Base-by-base conservation (phyloP, 306 rosid species). In the Castanopsis chinensis region DNA sequence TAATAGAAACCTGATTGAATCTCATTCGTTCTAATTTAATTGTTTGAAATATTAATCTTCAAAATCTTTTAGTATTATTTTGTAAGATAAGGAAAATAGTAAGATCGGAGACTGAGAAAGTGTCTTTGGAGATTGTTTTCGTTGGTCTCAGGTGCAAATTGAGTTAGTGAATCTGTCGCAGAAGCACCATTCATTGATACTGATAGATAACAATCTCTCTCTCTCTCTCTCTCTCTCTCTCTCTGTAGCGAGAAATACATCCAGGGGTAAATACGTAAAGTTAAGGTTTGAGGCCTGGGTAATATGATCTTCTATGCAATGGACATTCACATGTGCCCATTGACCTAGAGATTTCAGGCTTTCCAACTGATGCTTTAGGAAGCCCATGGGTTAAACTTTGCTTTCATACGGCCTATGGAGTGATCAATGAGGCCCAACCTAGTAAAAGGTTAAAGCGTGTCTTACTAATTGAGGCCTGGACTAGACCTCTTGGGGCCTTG, bases 81-180 rank as follows among this genome's bases (percentile, higher is more conserved):
- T 41, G 45, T 37, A 37, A 37, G 12, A 41, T 41, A 8, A 41
- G 12, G 12, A 41, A 30, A 35, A 35, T 13, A 67, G 10, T 30
- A 4, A 64, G 43, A 32, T 64, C 70, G 5, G 41, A 79, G 63
- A 41, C 45, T 8, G 0, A 8, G 11, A 41, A 41, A 78, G 19
- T 10, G 23, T 37, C 78, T 83, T 81, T 85, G 85, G 28, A 78
- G 73, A 64, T 81, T 52, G 56, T 74, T 79, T 58, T 78, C 81
- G 32, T 71, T 55, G 54, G 60, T 59, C 7, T 73, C 72, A 7
- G 71, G 12, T 21, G 61, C 69, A 15, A 69, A 49, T 12, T 76
- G 73, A 65, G 80, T 25, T 15, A 64, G 21, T 49, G 81, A 76
- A 76, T 69, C 77, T 20, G 19, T 80, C 28, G 25, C 32, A 52